phyloP scores from a whole-genome alignment of 148 eudicot genomes.

The Spergularia marina region DNA sequence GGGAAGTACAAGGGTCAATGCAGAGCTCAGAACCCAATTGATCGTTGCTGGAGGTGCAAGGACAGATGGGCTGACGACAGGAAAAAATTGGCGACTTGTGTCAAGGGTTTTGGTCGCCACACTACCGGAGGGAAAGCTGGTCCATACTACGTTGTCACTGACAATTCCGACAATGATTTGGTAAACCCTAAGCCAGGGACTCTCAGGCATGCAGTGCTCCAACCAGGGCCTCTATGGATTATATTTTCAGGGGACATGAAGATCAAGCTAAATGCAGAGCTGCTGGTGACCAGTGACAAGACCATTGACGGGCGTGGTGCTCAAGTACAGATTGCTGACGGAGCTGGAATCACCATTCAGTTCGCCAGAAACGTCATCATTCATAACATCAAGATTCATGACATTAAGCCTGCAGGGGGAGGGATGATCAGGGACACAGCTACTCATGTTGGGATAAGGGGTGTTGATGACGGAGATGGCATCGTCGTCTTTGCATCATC shows the following conservation, averaged over 20 bases:
- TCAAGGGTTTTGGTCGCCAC: constrained; percentile 54
- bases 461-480: constrained; percentile 64
- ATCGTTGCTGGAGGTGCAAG: constrained; percentile 68
- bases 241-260: constrained; percentile 47
- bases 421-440: constrained; percentile 47
- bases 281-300: constrained; percentile 57
- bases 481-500: constrained; percentile 47
- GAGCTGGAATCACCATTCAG: constrained; percentile 70
- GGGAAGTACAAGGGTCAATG: constrained; percentile 37
- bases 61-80: constrained; percentile 53
- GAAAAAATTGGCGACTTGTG: constrained; percentile 47
- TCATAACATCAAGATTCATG: constrained; percentile 48
- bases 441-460: constrained; percentile 48
- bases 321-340: constrained; percentile 47
- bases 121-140: constrained; percentile 61
- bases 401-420: constrained; percentile 31
- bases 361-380: constrained; percentile 57
- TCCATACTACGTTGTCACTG: constrained; percentile 42
- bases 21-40: constrained; percentile 64
- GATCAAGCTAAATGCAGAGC: constrained; percentile 53
- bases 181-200: constrained; percentile 63
- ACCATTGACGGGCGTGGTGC: constrained; percentile 82
- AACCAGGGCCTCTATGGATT: constrained; percentile 66
- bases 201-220: constrained; percentile 67
- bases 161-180: constrained; percentile 42